Percentiles rank a stretch among this genome's conserved stretches.
Conservation (phyloP, 352 stramenopile genomes). For the Globisporangium okanoganense region DNA sequence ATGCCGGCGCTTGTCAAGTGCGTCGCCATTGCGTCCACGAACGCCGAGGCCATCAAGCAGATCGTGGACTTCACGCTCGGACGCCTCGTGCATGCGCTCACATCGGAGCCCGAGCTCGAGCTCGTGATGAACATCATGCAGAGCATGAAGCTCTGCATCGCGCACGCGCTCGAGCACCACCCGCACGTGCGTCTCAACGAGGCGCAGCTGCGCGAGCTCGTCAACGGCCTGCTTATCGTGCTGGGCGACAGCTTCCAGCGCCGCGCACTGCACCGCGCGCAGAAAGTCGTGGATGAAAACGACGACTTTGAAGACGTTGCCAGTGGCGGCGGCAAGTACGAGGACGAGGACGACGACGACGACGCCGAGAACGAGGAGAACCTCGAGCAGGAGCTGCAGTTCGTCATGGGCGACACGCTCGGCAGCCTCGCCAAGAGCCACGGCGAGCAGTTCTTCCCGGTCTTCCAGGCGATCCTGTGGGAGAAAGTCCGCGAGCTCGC, state of each 20-base stretch:
- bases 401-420: conserved; percentile 75
- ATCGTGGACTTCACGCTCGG: conserved; percentile 84
- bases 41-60: conserved; percentile 66
- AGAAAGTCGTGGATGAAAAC: conserved; percentile 16
- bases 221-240: conserved; percentile 70
- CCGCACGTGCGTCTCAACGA: conserved; percentile 57
- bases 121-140: conserved; percentile 85
- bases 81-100: conserved; percentile 69
- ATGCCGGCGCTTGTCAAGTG: conserved; percentile 79
- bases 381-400: conserved; percentile 73
- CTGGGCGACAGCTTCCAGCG: conserved; percentile 81
- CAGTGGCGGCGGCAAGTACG: conserved; percentile 3
- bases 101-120: conserved; percentile 80
- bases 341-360: conserved; percentile 26
- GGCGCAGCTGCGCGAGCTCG: conserved; percentile 65
- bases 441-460: conserved; percentile 57
- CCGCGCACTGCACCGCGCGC: conserved; percentile 48
- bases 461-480: conserved; percentile 72
- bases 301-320: conserved; percentile 14
- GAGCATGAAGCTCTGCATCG: conserved; percentile 73
- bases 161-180: conserved; percentile 38
- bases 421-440: conserved; percentile 73
- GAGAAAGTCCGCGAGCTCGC: conserved; percentile 74
- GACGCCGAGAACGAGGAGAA: conserved; percentile 49
- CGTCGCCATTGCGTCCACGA: conserved; percentile 48